A percentile compares a stretch with the other conserved stretches of the same genome.
Conservation (phyloP, 2,329 filamentous ascomycete species). For the Pseudogymnoascus destructans region DNA sequence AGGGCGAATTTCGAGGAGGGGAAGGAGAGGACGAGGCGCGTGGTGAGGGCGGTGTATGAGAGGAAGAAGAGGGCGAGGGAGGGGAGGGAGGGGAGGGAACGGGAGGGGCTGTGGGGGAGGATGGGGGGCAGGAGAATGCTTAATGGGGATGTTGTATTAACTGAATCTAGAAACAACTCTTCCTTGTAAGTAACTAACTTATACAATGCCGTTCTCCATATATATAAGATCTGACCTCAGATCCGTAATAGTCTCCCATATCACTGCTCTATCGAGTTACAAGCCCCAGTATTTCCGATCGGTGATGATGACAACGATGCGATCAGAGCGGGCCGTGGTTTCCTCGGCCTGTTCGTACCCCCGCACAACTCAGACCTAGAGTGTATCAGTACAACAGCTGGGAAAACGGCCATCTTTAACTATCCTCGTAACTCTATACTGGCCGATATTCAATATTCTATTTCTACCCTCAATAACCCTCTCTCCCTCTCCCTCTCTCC, state of each 20-base stretch:
- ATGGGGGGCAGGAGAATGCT: constrained; percentile 38
- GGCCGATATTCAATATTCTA: not conserved
- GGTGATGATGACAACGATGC: not conserved
- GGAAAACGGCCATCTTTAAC: not conserved
- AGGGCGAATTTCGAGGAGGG: constrained; percentile 80
- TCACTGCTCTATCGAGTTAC: not conserved
- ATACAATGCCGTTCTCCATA: not conserved
- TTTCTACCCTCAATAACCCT: not conserved
- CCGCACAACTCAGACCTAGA: not conserved
- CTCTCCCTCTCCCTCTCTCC: not conserved
- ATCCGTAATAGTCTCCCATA: not conserved
- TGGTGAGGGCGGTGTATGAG: constrained; percentile 82
- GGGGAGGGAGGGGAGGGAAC: constrained; percentile 34
- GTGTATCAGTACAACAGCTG: not conserved
- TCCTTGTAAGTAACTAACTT: not conserved
- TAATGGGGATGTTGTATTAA: constrained; percentile 25
- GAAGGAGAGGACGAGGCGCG: constrained; percentile 60
- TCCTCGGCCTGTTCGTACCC: constrained; percentile 1
- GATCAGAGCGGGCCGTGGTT: constrained; percentile 1
- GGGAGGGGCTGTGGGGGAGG: constrained; percentile 36
- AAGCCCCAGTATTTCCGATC: not conserved
- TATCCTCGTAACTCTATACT: not conserved
- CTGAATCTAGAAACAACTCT: not conserved
- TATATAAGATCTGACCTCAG: constrained; percentile 1
- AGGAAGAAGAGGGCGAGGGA: constrained; percentile 63